phyloP scores from a whole-genome alignment of 2,329 filamentous ascomycete species.

The Ophiostoma triangulosporum region DNA sequence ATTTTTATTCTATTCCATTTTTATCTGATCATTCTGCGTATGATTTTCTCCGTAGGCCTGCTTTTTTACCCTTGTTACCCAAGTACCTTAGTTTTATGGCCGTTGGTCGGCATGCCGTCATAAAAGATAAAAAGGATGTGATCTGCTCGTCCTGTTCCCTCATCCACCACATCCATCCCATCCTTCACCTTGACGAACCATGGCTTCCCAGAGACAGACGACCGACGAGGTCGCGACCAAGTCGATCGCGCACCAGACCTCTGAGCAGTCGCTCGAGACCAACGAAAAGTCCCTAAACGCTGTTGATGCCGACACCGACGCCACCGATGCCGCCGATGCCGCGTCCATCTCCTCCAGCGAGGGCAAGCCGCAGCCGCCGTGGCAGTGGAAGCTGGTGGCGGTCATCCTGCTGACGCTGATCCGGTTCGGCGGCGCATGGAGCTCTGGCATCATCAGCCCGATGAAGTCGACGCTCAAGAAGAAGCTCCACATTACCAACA shows the following conservation, averaged over 20 bases:
- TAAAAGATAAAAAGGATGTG: not conserved
- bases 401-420: conserved; percentile 11
- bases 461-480: conserved; percentile 13
- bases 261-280: not conserved
- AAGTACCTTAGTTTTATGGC: no score
- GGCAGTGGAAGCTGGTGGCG: conserved; percentile 9
- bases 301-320: not conserved
- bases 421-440: conserved; percentile 13
- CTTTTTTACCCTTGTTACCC: no score
- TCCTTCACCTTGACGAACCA: not conserved
- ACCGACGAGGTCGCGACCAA: not conserved
- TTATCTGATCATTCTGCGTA: no score
- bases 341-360: not conserved
- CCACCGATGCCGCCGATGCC: not conserved
- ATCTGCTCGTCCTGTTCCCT: not conserved
- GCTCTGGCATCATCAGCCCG: conserved; percentile 12
- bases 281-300: not conserved
- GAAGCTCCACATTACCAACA: conserved; percentile 44
- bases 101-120: no score
- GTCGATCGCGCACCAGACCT: not conserved
- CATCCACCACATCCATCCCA: not conserved
- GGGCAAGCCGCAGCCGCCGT: not conserved
- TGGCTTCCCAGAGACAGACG: not conserved
- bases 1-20: no score
- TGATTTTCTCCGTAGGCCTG: no score